Base-by-base conservation (phyloP, 2,329 filamentous ascomycete species). In the Epichloe hybrida region DNA sequence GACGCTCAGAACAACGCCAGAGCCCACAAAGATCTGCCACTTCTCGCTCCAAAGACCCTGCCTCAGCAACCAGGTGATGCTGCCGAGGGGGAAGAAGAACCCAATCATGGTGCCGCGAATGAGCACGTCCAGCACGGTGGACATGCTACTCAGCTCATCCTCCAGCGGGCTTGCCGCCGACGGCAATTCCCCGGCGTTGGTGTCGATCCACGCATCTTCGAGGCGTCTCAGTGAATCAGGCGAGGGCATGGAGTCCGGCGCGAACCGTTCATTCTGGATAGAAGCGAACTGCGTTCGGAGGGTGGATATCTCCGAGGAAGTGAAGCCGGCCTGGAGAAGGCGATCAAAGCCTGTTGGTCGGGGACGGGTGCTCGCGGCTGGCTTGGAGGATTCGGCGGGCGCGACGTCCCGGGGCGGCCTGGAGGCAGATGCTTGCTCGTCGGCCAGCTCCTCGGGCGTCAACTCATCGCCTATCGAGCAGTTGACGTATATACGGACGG, bases 81-180 rank as follows among this genome's bases (percentile, higher is more conserved):
- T 89, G 0, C 88, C 91, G 9, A 97, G 67, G 4, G 93, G 93
- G 80, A 91, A 97, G 65, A 98, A 86, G 72, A 97, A 98, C 0
- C 93, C 93, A 60, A 93, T 86, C 53, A 94, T 72, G 66, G 93
- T 88, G 4, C 90, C 93, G 69, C 84, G 86, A 52, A 97, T 74
- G 71, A 96, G 80, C 61, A 94, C 84, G 61, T 97, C 91, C 43
- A 95, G 71, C 11, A 86, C 68, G 2, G 67, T 62, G 15, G 72
- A 66, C 50, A 77, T 72, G 27, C 72, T 74, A 38, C 75, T 74
- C 3, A 74, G 72, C 27, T 72, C 72, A 36, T 75, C 71, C 56
- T 74, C 73, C 15, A 59, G 48, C 1, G 65, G 58, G 20, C 52
- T 34, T 3, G n/a, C 70, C 61, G 43, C 63, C 59, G 66, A 64